Percentiles rank a stretch among this genome's conserved stretches.
Evolutionary conservation across 805 yeast genomes (phyloP).

Genomic region (Saccharomycopsis schoenii): DNA sequence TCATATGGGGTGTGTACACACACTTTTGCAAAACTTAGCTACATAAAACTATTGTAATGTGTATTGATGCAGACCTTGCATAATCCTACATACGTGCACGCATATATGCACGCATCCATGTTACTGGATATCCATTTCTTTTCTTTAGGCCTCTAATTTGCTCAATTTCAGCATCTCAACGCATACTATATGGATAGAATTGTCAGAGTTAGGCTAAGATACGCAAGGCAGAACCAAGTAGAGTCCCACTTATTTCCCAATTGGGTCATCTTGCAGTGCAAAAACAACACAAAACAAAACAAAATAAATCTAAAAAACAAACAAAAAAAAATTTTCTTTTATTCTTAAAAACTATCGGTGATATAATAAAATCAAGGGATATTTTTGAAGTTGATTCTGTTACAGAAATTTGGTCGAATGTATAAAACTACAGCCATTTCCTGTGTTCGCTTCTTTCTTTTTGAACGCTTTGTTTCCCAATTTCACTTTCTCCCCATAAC

Average conservation of each 20-base stretch:
- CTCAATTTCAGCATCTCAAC: background rate
- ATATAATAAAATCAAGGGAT: background rate
- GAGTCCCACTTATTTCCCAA: background rate
- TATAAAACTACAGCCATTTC: background rate
- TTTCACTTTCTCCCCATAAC: background rate
- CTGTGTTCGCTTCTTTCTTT: background rate
- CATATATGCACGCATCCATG: background rate
- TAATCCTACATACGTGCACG: background rate
- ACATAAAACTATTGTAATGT: background rate
- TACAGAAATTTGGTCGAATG: background rate
- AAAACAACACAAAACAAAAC: background rate
- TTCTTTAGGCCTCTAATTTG: background rate
- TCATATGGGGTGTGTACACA: background rate
- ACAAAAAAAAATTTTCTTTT: background rate
- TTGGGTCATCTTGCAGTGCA: background rate
- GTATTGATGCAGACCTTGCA: background rate
- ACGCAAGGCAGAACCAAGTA: background rate
- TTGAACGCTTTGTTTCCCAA: background rate
- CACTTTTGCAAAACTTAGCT: background rate
- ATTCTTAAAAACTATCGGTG: background rate
- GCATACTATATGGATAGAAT: background rate
- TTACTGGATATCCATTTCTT: background rate
- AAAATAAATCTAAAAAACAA: background rate
- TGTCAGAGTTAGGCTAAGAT: background rate
- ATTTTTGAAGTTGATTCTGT: background rate